Evolutionary conservation across 179 eudicot genomes (phyloP), one percentile per base, ranked within the genome.

Genomic region (Pouteria campechiana): DNA sequence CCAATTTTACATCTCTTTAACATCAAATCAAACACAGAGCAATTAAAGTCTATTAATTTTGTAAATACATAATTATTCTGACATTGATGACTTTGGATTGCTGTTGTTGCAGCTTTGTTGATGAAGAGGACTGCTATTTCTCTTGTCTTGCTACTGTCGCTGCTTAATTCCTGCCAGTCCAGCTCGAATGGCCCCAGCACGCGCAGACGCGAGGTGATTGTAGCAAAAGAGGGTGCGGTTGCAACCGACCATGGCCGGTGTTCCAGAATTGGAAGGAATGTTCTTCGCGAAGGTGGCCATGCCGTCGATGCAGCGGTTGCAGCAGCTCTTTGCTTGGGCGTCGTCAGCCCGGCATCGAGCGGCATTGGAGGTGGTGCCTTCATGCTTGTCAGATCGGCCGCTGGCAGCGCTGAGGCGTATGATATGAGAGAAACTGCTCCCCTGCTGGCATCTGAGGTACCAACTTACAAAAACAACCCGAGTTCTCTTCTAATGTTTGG

Each of bases 361-460:
- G 78, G 78, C 48, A 55, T 72, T 16, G 78, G 78, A 10, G 78
- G 78, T 17, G 78, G 78, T 7, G 68, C 55, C 3, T 72, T 72
- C 13, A 67, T 72, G 71, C 33, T 72, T 15, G 47, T 72, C 6
- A 44, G 70, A 9, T 36, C 36, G 24, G 51, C 58, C 11, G 20
- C 25, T 41, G 51, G 55, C 4, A 33, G 25, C 2, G 13, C 61
- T 3, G 52, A 50, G 15, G 74, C 71, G 6, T 37, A 48, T 46
- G 70, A 72, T 21, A 54, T 63, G 61, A 67, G 78, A 49, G 78
- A 67, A 49, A 67, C 48, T 17, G 78, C 78, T 37, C 78, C 78
- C 3, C 24, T 31, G 16, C 17, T 23, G 13, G 60, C 78, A 54
- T 72, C 67, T 0, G 29, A 55, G 69, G 78, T 72, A 20, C 34